These are phyloP conservation scores for Xylaria acuta DNA, from an alignment of 495 filamentous ascomycete species.

Conservation along the genomic window DNA sequence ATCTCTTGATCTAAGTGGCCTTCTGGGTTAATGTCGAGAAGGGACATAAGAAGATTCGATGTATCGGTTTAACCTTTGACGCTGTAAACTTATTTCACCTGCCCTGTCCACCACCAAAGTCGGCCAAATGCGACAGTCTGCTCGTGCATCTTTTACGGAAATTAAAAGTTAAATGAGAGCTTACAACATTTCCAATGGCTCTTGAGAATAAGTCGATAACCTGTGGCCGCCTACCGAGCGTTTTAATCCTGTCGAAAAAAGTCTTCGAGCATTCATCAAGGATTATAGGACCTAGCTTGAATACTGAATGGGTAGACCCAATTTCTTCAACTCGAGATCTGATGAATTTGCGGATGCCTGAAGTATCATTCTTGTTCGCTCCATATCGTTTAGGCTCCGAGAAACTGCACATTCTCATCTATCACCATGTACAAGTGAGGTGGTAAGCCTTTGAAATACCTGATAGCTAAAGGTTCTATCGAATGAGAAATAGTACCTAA, in stretches of 20 bases:
- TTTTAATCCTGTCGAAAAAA: constrained; percentile 66
- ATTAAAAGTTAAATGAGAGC: constrained; percentile 23
- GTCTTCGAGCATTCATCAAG: constrained; percentile 68
- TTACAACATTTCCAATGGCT: constrained; percentile 49
- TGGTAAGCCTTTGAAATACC: too few species aligned
- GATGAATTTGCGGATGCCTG: too few species aligned
- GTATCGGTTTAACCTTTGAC: neutral
- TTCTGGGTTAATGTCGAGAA: constrained; percentile 61
- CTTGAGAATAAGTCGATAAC: constrained; percentile 74
- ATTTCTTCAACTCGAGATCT: too few species aligned
- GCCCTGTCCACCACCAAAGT: constrained; percentile 45
- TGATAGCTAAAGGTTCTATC: too few species aligned
- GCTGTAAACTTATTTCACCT: constrained; percentile 23
- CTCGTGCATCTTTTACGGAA: constrained; percentile 36
- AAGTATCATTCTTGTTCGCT: too few species aligned
- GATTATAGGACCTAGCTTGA: constrained; percentile 70
- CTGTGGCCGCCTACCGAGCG: constrained; percentile 65
- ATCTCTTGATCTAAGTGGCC: constrained; percentile 67
- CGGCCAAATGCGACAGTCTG: constrained; percentile 45
- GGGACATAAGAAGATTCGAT: neutral
- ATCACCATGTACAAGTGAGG: too few species aligned
- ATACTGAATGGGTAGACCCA: too few species aligned
- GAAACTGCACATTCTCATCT: too few species aligned
- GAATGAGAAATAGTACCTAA: too few species aligned
- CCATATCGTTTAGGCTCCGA: too few species aligned